Evolutionary conservation across 176 grass and related monocot species (phyloP).

Genomic region (Carex scoparia): DNA sequence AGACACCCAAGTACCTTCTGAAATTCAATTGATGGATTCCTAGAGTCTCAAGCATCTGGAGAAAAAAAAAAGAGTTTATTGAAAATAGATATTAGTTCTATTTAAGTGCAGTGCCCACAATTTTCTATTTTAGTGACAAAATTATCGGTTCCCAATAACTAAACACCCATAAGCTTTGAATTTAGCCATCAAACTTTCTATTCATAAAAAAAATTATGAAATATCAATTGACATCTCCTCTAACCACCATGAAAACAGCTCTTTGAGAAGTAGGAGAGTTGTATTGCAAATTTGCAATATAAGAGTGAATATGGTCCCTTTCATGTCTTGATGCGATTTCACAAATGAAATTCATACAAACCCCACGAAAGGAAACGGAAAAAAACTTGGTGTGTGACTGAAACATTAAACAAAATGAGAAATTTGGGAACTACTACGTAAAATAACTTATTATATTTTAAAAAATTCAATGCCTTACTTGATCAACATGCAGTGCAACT

Average conservation of each 20-base stretch:
- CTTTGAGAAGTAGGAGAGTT: not conserved
- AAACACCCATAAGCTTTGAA: not conserved
- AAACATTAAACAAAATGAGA: not conserved
- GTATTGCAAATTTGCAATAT: not conserved
- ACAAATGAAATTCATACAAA: not conserved
- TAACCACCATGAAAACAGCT: not conserved
- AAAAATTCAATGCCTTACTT: conserved; percentile 45
- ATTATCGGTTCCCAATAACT: not conserved
- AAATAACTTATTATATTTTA: conserved; percentile 26
- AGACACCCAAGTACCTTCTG: conserved; percentile 42
- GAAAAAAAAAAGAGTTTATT: conserved; percentile 31
- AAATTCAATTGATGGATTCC: conserved; percentile 91
- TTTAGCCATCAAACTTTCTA: not conserved
- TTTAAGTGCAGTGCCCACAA: not conserved
- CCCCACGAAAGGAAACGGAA: not conserved
- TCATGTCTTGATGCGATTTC: not conserved
- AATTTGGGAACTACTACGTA: conserved; percentile 17
- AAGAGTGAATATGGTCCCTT: not conserved
- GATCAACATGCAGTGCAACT: conserved; percentile 81
- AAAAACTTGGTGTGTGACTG: not conserved
- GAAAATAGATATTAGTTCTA: not conserved
- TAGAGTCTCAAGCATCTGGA: conserved; percentile 72
- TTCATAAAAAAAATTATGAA: not conserved
- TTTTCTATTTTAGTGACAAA: conserved; percentile 3
- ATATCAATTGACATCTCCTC: not conserved